Percentiles rank a stretch among this genome's conserved stretches.
Evolutionary conservation across 306 rosid genomes (phyloP).

Genomic region (Pyrus communis): DNA sequence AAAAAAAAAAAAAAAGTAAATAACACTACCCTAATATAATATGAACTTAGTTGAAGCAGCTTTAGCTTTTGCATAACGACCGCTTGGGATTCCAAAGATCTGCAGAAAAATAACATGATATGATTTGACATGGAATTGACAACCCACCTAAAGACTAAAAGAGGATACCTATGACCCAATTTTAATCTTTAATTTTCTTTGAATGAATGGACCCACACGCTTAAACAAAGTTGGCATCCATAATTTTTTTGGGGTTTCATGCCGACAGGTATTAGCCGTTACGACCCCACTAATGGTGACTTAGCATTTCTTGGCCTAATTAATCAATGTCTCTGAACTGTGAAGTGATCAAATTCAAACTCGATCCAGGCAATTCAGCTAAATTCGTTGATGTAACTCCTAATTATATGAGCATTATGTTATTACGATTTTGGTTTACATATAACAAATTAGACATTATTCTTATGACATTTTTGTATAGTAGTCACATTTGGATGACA

Average conservation of each 20-base stretch:
- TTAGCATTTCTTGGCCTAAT: neutral
- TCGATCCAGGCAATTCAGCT: conserved; percentile 20
- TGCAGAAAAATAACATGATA: conserved; percentile 28
- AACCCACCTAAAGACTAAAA: conserved; percentile 59
- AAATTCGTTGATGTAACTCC: conserved; percentile 16
- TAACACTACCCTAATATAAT: neutral
- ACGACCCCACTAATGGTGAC: conserved; percentile 53
- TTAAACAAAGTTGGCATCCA: conserved; percentile 76
- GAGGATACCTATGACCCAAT: conserved; percentile 15
- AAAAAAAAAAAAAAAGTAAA: too few species aligned
- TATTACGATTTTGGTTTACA: neutral
- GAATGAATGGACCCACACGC: conserved; percentile 67
- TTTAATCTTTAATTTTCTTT: conserved; percentile 8
- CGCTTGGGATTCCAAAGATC: conserved; percentile 81
- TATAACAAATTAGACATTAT: too few species aligned
- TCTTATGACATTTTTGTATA: too few species aligned
- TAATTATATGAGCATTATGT: neutral
- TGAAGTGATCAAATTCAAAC: neutral
- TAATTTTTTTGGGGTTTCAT: conserved; percentile 40
- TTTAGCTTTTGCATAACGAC: conserved; percentile 35
- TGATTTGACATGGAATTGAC: conserved; percentile 74
- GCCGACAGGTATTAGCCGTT: conserved; percentile 58
- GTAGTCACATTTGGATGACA: too few species aligned
- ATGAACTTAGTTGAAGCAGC: conserved; percentile 12
- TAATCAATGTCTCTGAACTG: neutral